These are phyloP conservation scores for Diaporthe citrichinensis DNA, from an alignment of 2,329 filamentous ascomycete species.

Conservation along the genomic window DNA sequence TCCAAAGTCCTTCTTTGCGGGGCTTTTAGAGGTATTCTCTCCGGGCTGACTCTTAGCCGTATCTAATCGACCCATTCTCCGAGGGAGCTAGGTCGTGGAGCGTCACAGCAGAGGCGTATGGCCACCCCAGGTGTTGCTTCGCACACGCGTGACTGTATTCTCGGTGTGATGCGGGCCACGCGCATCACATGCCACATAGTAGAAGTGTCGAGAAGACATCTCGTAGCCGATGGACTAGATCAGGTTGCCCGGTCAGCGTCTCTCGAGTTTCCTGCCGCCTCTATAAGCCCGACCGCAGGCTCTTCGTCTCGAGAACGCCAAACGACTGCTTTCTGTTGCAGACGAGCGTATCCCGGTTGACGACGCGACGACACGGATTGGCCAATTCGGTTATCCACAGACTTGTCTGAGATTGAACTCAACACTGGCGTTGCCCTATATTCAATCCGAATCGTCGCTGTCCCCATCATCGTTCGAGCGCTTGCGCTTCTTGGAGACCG, in stretches of 20 bases:
- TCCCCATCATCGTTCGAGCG: constrained; percentile 49
- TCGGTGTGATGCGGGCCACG: not conserved
- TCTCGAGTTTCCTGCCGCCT: not conserved
- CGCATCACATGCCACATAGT: not conserved
- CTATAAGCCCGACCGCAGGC: too few relatives aligned
- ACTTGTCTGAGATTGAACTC: constrained; percentile 4
- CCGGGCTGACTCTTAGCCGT: too few relatives aligned
- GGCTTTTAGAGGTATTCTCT: not conserved
- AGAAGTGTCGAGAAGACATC: too few relatives aligned
- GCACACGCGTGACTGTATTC: not conserved
- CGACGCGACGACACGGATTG: not conserved
- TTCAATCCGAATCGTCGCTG: constrained; percentile 49
- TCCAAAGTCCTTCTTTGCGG: not conserved
- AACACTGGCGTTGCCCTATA: not conserved
- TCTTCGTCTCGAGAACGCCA: not conserved
- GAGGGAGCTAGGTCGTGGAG: not conserved
- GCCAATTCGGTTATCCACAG: not conserved
- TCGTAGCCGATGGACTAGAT: not conserved
- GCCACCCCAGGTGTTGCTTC: not conserved
- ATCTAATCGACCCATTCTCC: not conserved
- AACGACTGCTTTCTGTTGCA: not conserved
- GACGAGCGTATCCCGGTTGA: not conserved
- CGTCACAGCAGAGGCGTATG: not conserved
- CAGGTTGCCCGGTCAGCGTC: not conserved
- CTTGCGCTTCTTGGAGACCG: constrained; percentile 48